Conservation (phyloP, 2,329 filamentous ascomycete genomes). For the Macroventuria anomochaeta region DNA sequence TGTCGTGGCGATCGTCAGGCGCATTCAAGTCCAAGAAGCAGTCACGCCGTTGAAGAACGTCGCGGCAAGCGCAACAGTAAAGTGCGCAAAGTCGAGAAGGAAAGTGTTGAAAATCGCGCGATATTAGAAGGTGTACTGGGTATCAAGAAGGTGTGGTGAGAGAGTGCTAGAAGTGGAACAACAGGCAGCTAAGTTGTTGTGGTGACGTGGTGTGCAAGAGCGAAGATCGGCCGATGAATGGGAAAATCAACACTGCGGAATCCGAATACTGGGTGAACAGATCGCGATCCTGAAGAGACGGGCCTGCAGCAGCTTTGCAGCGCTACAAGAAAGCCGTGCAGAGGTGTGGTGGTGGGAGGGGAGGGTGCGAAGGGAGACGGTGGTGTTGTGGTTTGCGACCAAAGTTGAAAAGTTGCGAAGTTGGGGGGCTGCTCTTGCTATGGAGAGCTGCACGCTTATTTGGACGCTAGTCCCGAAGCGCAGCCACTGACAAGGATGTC, state of each 20-base stretch:
- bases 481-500: slow-evolving; percentile 7
- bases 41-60: slow-evolving; percentile 41
- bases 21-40: slow-evolving; percentile 40
- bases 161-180: slow-evolving; percentile 45
- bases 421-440: slow-evolving; percentile 17
- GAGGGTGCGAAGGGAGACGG: slow-evolving; percentile 16
- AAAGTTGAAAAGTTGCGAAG: slow-evolving; percentile 18
- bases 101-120: slow-evolving; percentile 24
- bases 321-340: slow-evolving; percentile 33
- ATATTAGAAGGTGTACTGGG: slow-evolving; percentile 43
- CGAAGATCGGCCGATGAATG: slow-evolving; percentile 41
- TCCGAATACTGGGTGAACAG: slow-evolving; percentile 25
- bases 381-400: slow-evolving; percentile 17
- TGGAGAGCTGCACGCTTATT: slow-evolving; percentile 15
- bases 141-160: slow-evolving; percentile 39
- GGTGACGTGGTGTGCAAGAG: slow-evolving; percentile 39
- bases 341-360: slow-evolving; percentile 24
- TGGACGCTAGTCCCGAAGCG: slow-evolving; percentile 13
- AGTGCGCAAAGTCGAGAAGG: slow-evolving; percentile 22
- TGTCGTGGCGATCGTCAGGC: slow-evolving; percentile 43
- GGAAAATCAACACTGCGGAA: slow-evolving; percentile 25
- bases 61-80: slow-evolving; percentile 31
- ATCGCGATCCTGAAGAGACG: slow-evolving; percentile 31
- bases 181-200: slow-evolving; percentile 38
- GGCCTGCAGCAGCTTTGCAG: slow-evolving; percentile 33